These are phyloP conservation scores for Ceratobasidium sp. DNA, from an alignment of 1,284 basidiomycete genomes.

Conservation along the genomic window DNA sequence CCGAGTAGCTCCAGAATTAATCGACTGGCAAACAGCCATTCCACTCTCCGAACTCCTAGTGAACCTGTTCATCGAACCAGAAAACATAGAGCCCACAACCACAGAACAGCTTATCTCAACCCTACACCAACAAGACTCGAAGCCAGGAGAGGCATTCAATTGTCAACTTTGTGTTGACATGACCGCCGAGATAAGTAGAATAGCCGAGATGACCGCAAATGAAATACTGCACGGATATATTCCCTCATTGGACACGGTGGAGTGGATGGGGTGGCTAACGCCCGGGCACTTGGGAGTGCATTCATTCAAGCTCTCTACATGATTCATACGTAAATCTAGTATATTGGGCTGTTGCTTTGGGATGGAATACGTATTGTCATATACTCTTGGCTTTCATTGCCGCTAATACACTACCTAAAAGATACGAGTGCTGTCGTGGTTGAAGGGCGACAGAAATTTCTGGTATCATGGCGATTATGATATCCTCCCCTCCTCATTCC, in stretches of 20 bases:
- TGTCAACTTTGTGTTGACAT: constrained; percentile 19
- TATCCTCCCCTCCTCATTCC: too few relatives aligned
- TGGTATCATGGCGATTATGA: too few relatives aligned
- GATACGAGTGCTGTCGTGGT: too few relatives aligned
- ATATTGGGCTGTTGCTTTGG: too few relatives aligned
- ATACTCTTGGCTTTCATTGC: too few relatives aligned
- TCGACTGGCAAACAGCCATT: constrained; percentile 20
- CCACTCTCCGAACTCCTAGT: neutral
- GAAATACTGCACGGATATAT: constrained; percentile 10
- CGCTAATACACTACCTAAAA: too few relatives aligned
- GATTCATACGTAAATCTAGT: too few relatives aligned
- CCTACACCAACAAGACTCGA: constrained; percentile 15
- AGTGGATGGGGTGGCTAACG: constrained; percentile 22
- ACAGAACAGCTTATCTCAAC: constrained; percentile 26
- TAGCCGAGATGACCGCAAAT: constrained; percentile 2
- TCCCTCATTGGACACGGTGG: neutral
- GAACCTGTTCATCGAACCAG: neutral
- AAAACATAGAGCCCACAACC: neutral
- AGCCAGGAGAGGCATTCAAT: constrained; percentile 2
- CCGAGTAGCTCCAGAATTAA: neutral
- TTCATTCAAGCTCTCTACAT: neutral
- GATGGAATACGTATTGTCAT: too few relatives aligned
- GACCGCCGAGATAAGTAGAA: neutral
- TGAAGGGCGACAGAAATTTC: too few relatives aligned
- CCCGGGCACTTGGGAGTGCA: constrained; percentile 9